Evolutionary conservation across 129 eudicot genomes (phyloP), one percentile per base, ranked within the genome.

Genomic region (Escallonia rubra): DNA sequence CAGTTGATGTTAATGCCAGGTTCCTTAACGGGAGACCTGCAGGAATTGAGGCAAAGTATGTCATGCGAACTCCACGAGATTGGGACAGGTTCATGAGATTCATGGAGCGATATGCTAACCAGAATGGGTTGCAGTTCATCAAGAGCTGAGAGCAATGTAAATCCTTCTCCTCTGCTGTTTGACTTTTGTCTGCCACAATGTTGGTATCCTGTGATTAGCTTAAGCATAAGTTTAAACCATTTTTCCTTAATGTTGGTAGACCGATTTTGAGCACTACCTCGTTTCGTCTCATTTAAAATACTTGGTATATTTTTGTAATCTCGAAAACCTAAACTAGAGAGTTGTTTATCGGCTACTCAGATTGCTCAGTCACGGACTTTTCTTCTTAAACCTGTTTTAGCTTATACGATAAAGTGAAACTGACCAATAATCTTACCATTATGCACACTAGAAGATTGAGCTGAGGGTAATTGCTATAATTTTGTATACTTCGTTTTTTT

Each of bases 61-160:
- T 89, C 43, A 94, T 94, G 97, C 83, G 97, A 41, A 85, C 90
- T 10, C 93, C 99, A 38, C 67, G 81, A 70, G 99, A 94, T 34
- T 94, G 99, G 99, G 96, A 90, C 82, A 51, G 99, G 79, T 94
- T 94, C 85, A 94, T 94, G 99, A 83, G 99, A 69, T 94, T 94
- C 72, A 94, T 94, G 99, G 99, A 94, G 79, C 80, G 96, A 15
- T 94, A 94, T 73, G 89, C 99, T 13, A 81, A 89, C 39, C 83
- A 74, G 13, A 94, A 94, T 34, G 96, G 99, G 66, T 79, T 94
- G 85, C 85, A 86, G 55, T 94, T 94, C 66, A 82, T 94, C 72
- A 94, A 94, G 63, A 94, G 81, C 46, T 92, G 82, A 92, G 81
- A 23, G 77, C 77, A 60, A 75, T 76, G 82, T 72, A 76, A 65